Percentiles rank a stretch among this genome's conserved stretches.
These are phyloP conservation scores for Scheffersomyces titani DNA, from an alignment of 1,139 yeast genomes.

Conservation along the genomic window DNA sequence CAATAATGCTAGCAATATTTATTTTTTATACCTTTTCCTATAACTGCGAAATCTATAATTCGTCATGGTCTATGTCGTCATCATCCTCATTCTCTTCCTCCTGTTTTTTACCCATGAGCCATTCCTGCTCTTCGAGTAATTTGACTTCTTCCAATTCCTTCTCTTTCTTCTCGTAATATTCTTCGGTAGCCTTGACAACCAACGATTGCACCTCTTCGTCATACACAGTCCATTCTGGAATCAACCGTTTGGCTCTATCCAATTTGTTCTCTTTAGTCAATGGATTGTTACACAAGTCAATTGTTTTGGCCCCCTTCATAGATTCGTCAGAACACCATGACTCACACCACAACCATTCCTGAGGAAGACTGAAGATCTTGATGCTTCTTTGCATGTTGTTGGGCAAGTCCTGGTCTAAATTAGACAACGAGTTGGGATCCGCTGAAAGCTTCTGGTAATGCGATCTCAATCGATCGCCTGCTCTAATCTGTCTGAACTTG, in stretches of 20 bases:
- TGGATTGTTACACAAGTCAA: conserved; percentile 84
- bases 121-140: conserved; percentile 1
- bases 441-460: conserved; percentile 83
- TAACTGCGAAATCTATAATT: conserved; percentile 8
- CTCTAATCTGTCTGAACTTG: conserved; percentile 61
- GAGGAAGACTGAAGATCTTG: conserved; percentile 72
- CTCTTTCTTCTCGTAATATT: not conserved
- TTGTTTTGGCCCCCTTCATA: conserved; percentile 64
- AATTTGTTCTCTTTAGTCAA: conserved; percentile 75
- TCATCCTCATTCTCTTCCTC: conserved; percentile 1
- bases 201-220: conserved; percentile 47
- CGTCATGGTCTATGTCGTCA: conserved; percentile 13
- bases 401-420: conserved; percentile 89
- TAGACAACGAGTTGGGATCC: conserved; percentile 77
- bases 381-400: conserved; percentile 73
- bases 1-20: not conserved
- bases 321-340: conserved; percentile 84
- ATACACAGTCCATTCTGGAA: conserved; percentile 75
- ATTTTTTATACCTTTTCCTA: not conserved
- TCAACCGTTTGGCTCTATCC: conserved; percentile 69
- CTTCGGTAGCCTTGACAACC: conserved; percentile 1
- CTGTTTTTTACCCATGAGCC: not conserved
- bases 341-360: conserved; percentile 92
- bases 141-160: conserved; percentile 3
- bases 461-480: conserved; percentile 80